Percentiles rank a stretch among this genome's conserved stretches.
These are phyloP conservation scores for Thielaviopsis ethacetica DNA, from an alignment of 2,329 filamentous ascomycete genomes.

Conservation along the genomic window DNA sequence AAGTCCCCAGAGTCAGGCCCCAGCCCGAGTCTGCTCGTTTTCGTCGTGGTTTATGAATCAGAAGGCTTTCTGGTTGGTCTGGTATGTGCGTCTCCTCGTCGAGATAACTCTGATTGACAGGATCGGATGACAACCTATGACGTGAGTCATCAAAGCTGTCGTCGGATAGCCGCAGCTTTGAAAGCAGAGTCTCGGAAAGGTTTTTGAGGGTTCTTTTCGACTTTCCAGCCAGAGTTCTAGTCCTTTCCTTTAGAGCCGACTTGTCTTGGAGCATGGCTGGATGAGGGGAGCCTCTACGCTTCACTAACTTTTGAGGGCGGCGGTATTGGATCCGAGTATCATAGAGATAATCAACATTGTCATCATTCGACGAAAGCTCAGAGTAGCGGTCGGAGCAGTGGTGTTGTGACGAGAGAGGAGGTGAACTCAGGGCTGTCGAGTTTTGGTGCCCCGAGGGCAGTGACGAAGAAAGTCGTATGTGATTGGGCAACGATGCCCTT, in stretches of 20 bases:
- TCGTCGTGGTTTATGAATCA: neutral
- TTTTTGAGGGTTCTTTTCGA: neutral
- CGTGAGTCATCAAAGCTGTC: neutral
- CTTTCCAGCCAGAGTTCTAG: neutral
- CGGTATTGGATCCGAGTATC: neutral
- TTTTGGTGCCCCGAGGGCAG: neutral
- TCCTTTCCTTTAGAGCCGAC: neutral
- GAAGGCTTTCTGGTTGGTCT: neutral
- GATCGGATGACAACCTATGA: neutral
- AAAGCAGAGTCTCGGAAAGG: neutral
- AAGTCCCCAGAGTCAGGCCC: conserved; percentile 6
- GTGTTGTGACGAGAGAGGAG: neutral
- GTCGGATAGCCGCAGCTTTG: conserved; percentile 1
- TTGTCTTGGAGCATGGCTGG: neutral
- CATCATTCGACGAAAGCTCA: neutral
- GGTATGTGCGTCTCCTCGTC: neutral
- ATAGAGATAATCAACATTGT: conserved; percentile 1
- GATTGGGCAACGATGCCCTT: neutral
- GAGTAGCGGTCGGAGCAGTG: neutral
- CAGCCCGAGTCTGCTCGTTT: conserved; percentile 5
- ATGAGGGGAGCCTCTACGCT: neutral
- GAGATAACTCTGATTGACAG: neutral
- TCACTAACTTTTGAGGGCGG: neutral
- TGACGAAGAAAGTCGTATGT: neutral
- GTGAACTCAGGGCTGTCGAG: neutral